Evolutionary conservation across 1,284 basidiomycete species (phyloP).

Genomic region (Irpex rosettiformis): DNA sequence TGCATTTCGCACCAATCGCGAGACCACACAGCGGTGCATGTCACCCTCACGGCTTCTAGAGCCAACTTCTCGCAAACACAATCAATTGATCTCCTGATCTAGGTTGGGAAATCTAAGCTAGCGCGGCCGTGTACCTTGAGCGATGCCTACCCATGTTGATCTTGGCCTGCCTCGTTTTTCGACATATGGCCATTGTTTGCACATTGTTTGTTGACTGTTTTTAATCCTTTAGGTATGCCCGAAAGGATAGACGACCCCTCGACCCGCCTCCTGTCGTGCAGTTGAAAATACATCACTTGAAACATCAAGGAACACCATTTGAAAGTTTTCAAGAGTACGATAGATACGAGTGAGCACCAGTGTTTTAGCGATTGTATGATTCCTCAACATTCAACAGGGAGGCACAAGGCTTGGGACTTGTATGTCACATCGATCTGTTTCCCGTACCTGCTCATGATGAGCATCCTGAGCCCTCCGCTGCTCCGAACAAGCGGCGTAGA

Average conservation of each 20-base stretch:
- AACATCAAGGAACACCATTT: slow-evolving; percentile 18
- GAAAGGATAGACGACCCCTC: slow-evolving; percentile 35
- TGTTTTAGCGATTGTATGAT: slow-evolving; percentile 1
- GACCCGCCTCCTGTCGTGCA: slow-evolving; percentile 40
- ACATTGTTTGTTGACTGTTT: neutral
- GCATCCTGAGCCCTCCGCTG: neutral
- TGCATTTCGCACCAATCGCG: neutral
- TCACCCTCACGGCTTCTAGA: neutral
- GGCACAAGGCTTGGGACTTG: slow-evolving; percentile 46
- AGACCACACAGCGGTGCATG: neutral
- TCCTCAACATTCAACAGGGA: slow-evolving; percentile 31
- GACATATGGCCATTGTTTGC: neutral
- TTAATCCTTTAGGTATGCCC: slow-evolving; percentile 30
- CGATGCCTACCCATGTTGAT: neutral
- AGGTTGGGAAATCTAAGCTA: slow-evolving; percentile 1
- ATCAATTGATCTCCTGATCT: slow-evolving; percentile 3
- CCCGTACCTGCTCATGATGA: slow-evolving; percentile 36
- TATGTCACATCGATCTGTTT: slow-evolving; percentile 65
- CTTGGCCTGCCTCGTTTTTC: neutral
- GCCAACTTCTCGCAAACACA: neutral
- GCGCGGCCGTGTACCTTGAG: neutral
- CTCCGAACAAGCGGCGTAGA: slow-evolving; percentile 9
- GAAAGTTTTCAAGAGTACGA: slow-evolving; percentile 33
- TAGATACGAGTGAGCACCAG: slow-evolving; percentile 35
- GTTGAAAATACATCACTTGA: slow-evolving; percentile 26